Conservation (phyloP, 1,284 basidiomycete genomes). For the Ustilago shanxiensis region DNA sequence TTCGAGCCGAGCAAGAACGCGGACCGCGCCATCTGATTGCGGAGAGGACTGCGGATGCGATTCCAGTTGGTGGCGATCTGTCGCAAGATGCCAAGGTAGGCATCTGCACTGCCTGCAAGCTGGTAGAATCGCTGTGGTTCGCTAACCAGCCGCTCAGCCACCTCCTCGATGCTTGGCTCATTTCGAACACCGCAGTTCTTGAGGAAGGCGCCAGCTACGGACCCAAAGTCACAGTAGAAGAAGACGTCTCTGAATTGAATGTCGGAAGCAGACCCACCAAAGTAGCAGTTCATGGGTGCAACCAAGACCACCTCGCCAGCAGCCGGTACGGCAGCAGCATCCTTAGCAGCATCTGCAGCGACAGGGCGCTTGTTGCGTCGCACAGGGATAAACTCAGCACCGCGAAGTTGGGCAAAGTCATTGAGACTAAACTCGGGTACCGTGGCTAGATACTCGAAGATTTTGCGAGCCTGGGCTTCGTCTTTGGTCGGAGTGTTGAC, state of each 20-base stretch:
- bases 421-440: constrained; percentile 54
- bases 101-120: constrained; percentile 77
- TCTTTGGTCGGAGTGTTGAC: constrained; percentile 77
- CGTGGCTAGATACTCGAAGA: constrained; percentile 83
- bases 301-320: constrained; percentile 41
- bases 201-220: constrained; percentile 82
- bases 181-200: constrained; percentile 87
- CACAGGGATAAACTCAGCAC: constrained; percentile 61
- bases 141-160: constrained; percentile 68
- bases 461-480: constrained; percentile 75
- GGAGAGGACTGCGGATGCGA: constrained; percentile 75
- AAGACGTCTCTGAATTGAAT: constrained; percentile 73
- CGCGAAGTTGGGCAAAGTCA: constrained; percentile 48
- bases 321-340: constrained; percentile 1
- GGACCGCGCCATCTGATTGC: constrained; percentile 78
- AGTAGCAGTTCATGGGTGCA: constrained; percentile 76
- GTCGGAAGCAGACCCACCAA: constrained; percentile 49
- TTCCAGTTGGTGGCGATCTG: constrained; percentile 84
- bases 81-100: constrained; percentile 81
- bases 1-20: constrained; percentile 82
- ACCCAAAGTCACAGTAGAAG: constrained; percentile 87
- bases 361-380: constrained; percentile 20
- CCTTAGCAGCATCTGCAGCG: constrained; percentile 5
- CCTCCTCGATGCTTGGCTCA: constrained; percentile 87
- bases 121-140: constrained; percentile 79